phyloP scores from a whole-genome alignment of 2,329 filamentous ascomycete genomes.

The Taxawa tesnikishii region DNA sequence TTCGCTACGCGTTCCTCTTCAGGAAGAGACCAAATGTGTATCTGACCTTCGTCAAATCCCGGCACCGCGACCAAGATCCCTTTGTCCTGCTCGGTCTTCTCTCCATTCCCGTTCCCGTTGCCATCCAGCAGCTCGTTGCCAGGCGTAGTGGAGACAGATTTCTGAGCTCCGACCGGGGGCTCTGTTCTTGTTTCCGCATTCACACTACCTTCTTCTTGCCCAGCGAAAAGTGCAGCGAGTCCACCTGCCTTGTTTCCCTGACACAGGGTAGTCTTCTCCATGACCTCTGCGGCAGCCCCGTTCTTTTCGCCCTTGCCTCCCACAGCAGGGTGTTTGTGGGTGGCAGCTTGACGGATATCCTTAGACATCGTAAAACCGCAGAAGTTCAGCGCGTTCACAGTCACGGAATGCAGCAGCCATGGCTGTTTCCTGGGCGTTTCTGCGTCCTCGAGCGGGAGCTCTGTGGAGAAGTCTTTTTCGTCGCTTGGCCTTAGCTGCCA shows the following conservation, averaged over 20 bases:
- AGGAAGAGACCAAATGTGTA: conserved; percentile 78
- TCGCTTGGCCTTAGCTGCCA: conserved; percentile 60
- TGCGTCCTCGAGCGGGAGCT: conserved; percentile 55
- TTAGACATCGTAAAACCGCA: conserved; percentile 63
- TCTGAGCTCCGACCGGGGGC: conserved; percentile 2
- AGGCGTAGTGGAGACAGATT: not conserved
- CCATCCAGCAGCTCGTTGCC: too few species aligned
- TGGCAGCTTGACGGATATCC: not conserved
- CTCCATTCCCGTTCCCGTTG: not conserved
- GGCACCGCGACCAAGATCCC: conserved; percentile 63
- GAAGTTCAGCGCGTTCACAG: conserved; percentile 92
- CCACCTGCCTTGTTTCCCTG: too few species aligned
- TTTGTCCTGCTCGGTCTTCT: not conserved
- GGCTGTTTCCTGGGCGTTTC: conserved; percentile 46
- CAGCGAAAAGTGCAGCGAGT: too few species aligned
- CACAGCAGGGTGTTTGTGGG: too few species aligned
- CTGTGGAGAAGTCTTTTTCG: conserved; percentile 52
- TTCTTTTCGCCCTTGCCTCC: too few species aligned
- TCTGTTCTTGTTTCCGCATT: too few species aligned
- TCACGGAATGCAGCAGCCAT: conserved; percentile 72
- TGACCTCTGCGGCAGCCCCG: too few species aligned
- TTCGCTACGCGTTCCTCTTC: conserved; percentile 56
- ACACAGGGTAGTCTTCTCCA: too few species aligned
- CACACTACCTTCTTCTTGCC: too few species aligned
- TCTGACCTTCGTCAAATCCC: conserved; percentile 34